These are phyloP conservation scores for Miscanthus lutarioriparius DNA, from an alignment of 176 grass and related monocot genomes.

Conservation along the genomic window DNA sequence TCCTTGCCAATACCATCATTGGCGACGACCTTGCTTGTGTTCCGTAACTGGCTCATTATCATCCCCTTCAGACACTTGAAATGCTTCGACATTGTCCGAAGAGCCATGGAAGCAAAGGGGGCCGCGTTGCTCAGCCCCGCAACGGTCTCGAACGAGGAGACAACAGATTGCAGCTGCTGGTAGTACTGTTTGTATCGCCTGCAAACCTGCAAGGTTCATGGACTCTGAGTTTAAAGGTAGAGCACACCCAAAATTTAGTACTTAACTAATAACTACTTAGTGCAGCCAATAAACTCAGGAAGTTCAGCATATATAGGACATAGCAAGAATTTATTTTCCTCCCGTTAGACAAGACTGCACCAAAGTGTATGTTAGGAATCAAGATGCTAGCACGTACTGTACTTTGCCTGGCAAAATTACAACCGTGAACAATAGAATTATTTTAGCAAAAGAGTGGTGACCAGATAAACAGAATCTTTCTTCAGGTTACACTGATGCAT, in stretches of 20 bases:
- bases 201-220: constrained; percentile 58
- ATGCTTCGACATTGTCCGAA: constrained; percentile 78
- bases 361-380: constrained; percentile 36
- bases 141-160: constrained; percentile 74
- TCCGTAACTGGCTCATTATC: constrained; percentile 65
- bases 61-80: constrained; percentile 73
- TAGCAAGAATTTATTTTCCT: constrained; percentile 4
- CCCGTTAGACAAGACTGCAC: constrained; percentile 14
- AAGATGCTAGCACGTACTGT: constrained; percentile 20
- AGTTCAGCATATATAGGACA: neutral
- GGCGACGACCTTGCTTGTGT: constrained; percentile 44
- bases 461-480: constrained; percentile 39
- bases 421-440: neutral
- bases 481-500: constrained; percentile 18
- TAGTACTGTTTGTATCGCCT: constrained; percentile 89
- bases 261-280: neutral
- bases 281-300: constrained; percentile 3
- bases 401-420: constrained; percentile 1
- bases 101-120: constrained; percentile 65
- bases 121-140: constrained; percentile 77
- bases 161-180: constrained; percentile 71
- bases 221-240: constrained; percentile 11
- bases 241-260: neutral
- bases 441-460: neutral
- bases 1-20: constrained; percentile 57